Percentiles rank a stretch among this genome's conserved stretches.
Evolutionary conservation across 2,329 filamentous ascomycete genomes (phyloP).

Genomic region (Chaetomiaceae sp.): DNA sequence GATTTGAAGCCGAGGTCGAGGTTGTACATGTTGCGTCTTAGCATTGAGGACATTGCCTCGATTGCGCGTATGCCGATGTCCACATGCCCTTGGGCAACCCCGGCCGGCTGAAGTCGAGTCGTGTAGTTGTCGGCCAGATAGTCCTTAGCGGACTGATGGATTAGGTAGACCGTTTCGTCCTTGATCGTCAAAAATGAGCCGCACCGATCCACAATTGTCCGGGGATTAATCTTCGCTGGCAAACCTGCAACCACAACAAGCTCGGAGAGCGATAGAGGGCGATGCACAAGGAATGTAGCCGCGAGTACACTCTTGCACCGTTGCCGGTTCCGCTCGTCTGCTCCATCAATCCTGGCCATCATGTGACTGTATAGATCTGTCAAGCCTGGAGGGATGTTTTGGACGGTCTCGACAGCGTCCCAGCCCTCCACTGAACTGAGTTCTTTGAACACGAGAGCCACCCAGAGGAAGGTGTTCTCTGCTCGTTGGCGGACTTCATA

Average conservation of each 20-base stretch:
- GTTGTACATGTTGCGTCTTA: conserved; percentile 19
- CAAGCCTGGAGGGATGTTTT: conserved; percentile 25
- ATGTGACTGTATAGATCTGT: conserved; percentile 28
- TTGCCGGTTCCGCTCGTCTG: conserved; percentile 10
- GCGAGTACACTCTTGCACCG: conserved; percentile 22
- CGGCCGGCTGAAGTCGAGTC: conserved; percentile 7
- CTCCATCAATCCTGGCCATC: conserved; percentile 19
- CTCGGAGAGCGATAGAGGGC: conserved; percentile 25
- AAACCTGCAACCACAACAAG: conserved; percentile 17
- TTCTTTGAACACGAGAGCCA: conserved; percentile 33
- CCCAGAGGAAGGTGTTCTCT: conserved; percentile 38
- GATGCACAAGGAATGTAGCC: conserved; percentile 15
- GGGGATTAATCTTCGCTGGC: conserved; percentile 7
- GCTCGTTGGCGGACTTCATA: conserved; percentile 28
- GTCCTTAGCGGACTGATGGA: conserved; percentile 33
- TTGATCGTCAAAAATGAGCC: conserved; percentile 32
- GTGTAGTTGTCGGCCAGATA: conserved; percentile 24
- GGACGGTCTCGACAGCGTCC: conserved; percentile 18
- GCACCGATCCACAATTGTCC: conserved; percentile 27
- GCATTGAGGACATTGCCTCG: conserved; percentile 16
- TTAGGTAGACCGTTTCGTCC: conserved; percentile 25
- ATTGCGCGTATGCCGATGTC: conserved; percentile 15
- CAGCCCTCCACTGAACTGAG: conserved; percentile 23
- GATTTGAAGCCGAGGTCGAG: conserved; percentile 18
- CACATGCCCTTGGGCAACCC: conserved; percentile 10